phyloP scores from a whole-genome alignment of 2,329 filamentous ascomycete species.

The Neonectria faginata region DNA sequence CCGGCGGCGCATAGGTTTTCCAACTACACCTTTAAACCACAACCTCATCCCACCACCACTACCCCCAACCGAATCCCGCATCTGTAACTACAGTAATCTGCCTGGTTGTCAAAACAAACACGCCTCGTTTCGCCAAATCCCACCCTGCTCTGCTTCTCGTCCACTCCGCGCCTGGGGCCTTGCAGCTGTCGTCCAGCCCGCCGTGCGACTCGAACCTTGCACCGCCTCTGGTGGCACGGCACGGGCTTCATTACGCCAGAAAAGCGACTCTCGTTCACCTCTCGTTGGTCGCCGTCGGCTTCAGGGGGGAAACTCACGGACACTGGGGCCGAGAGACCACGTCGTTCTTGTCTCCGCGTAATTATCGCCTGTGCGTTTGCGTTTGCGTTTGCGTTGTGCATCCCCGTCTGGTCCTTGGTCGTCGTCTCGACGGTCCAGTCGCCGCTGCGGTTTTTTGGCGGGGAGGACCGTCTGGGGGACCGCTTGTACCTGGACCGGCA shows the following conservation, averaged over 20 bases:
- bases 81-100: too few species aligned
- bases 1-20: not conserved
- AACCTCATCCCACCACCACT: too few species aligned
- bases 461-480: slow-evolving; percentile 32
- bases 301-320: not conserved
- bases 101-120: not conserved
- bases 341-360: slow-evolving; percentile 21
- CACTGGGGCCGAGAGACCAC: slow-evolving; percentile 14
- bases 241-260: not conserved
- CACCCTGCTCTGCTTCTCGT: not conserved
- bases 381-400: slow-evolving; percentile 22
- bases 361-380: slow-evolving; percentile 18
- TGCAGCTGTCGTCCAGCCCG: slow-evolving; percentile 18
- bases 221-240: not conserved
- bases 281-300: not conserved
- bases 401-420: slow-evolving; percentile 23
- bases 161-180: slow-evolving; percentile 9
- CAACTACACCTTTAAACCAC: not conserved
- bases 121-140: not conserved
- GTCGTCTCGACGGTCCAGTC: slow-evolving; percentile 15
- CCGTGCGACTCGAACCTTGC: slow-evolving; percentile 20
- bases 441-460: slow-evolving; percentile 16
- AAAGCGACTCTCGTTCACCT: not conserved
- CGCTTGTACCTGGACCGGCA: slow-evolving; percentile 35
- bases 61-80: too few species aligned